phyloP scores from a whole-genome alignment of 768 basidiomycete genomes.

The Leccinum fibrillosum region DNA sequence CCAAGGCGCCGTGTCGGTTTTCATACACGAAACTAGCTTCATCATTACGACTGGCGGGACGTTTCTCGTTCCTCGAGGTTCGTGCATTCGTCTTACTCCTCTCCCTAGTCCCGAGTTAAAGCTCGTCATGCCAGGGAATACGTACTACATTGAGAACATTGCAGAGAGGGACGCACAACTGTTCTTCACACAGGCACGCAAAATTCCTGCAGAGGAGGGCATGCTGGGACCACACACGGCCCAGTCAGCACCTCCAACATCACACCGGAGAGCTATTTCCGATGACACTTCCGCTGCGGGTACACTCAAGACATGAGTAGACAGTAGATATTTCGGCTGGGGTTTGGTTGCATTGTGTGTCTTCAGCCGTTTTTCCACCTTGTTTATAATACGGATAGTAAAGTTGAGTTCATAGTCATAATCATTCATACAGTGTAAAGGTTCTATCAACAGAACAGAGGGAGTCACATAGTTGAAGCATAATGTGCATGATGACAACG shows the following conservation, averaged over 20 bases:
- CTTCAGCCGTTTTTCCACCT: background rate
- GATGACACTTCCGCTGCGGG: slow-evolving; percentile 17
- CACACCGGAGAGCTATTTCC: slow-evolving; percentile 27
- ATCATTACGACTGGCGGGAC: slow-evolving; percentile 78
- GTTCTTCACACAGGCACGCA: slow-evolving; percentile 89
- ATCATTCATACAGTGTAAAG: slow-evolving; percentile 11
- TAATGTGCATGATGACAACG: slow-evolving; percentile 20
- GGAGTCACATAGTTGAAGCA: slow-evolving; percentile 20
- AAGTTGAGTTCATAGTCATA: slow-evolving; percentile 14
- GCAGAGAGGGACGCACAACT: slow-evolving; percentile 72
- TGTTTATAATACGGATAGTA: background rate
- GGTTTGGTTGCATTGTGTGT: background rate
- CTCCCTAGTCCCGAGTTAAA: background rate
- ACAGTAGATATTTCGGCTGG: background rate
- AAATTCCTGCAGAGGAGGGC: slow-evolving; percentile 36
- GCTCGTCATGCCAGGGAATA: slow-evolving; percentile 59
- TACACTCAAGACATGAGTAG: slow-evolving; percentile 14
- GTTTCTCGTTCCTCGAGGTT: slow-evolving; percentile 90
- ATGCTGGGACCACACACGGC: slow-evolving; percentile 23
- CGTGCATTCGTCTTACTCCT: slow-evolving; percentile 14
- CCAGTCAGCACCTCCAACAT: slow-evolving; percentile 29
- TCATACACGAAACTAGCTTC: slow-evolving; percentile 75
- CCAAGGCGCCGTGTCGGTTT: slow-evolving; percentile 85
- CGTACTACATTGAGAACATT: slow-evolving; percentile 88
- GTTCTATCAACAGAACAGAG: slow-evolving; percentile 8